phyloP scores from a whole-genome alignment of 345 rosid species.

The Hibiscus tridactylites region DNA sequence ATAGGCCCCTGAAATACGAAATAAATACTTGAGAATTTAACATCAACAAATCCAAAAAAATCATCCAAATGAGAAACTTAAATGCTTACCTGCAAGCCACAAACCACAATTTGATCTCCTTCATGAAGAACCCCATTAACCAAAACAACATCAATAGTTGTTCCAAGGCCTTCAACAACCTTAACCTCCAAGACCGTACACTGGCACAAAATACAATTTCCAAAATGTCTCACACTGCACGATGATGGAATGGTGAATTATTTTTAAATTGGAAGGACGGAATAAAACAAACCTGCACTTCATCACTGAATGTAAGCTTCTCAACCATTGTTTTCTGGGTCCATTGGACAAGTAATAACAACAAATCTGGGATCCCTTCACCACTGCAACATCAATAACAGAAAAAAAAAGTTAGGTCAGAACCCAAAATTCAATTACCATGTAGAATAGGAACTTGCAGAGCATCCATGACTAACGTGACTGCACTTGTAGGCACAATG shows the following conservation, averaged over 20 bases:
- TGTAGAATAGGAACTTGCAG: not conserved
- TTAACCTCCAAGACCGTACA: conserved; percentile 97
- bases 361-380: conserved; percentile 85
- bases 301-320: conserved; percentile 72
- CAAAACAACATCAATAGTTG: conserved; percentile 90
- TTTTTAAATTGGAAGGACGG: not conserved
- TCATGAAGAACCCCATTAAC: conserved; percentile 85
- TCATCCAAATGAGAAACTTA: not conserved
- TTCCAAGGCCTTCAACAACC: conserved; percentile 91
- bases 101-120: conserved; percentile 92
- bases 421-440: conserved; percentile 1
- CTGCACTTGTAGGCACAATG: conserved; percentile 93
- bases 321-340: conserved; percentile 94
- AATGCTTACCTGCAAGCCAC: conserved; percentile 81
- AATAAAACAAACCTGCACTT: conserved; percentile 53
- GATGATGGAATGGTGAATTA: not conserved
- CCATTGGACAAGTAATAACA: conserved; percentile 81
- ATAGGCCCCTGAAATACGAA: conserved; percentile 67
- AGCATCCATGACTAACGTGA: conserved; percentile 36
- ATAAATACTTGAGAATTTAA: conserved; percentile 1
- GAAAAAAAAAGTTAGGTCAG: conserved; percentile 12
- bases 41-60: not conserved
- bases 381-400: conserved; percentile 49
- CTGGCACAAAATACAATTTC: conserved; percentile 36
- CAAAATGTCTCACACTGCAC: conserved; percentile 12